Conservation (phyloP, 2,329 filamentous ascomycete genomes). For the Aspergillus versicolor region DNA sequence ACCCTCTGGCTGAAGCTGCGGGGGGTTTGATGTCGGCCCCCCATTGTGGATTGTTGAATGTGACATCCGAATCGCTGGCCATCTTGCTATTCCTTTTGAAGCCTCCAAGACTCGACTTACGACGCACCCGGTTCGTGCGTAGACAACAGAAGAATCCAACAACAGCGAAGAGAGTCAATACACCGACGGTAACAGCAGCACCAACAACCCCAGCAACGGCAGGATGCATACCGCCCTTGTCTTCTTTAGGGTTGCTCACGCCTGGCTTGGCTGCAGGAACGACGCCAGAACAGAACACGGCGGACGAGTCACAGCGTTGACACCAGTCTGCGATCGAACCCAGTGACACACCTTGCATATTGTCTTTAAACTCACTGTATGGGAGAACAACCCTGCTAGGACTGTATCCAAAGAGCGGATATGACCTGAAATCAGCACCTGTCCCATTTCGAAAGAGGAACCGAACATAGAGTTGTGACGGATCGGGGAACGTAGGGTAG, state of each 20-base stretch:
- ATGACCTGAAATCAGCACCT: constrained; percentile 35
- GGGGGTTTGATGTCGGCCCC: constrained; percentile 34
- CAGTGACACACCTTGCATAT: constrained; percentile 46
- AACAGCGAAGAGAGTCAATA: constrained; percentile 44
- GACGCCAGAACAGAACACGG: constrained; percentile 53
- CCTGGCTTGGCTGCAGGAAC: constrained; percentile 18
- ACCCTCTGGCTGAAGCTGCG: constrained; percentile 37
- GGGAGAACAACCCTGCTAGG: constrained; percentile 47
- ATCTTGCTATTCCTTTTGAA: constrained; percentile 58
- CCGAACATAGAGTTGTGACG: constrained; percentile 52
- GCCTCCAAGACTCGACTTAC: constrained; percentile 47
- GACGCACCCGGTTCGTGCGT: constrained; percentile 43
- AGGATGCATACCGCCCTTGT: constrained; percentile 37
- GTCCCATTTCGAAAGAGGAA: constrained; percentile 61
- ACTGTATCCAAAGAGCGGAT: constrained; percentile 52
- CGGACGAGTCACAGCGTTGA: constrained; percentile 43
- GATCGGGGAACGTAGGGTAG: constrained; percentile 38
- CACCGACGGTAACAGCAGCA: constrained; percentile 51
- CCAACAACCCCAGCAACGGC: constrained; percentile 57
- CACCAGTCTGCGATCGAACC: constrained; percentile 55
- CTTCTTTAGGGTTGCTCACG: neutral
- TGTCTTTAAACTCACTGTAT: constrained; percentile 51
- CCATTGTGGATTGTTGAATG: constrained; percentile 42
- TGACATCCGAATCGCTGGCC: constrained; percentile 55
- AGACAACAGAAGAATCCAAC: constrained; percentile 45